A percentile compares a stretch with the other conserved stretches of the same genome.
phyloP scores from a whole-genome alignment of 139 green algal genomes.

The Chlorella vulgaris region DNA sequence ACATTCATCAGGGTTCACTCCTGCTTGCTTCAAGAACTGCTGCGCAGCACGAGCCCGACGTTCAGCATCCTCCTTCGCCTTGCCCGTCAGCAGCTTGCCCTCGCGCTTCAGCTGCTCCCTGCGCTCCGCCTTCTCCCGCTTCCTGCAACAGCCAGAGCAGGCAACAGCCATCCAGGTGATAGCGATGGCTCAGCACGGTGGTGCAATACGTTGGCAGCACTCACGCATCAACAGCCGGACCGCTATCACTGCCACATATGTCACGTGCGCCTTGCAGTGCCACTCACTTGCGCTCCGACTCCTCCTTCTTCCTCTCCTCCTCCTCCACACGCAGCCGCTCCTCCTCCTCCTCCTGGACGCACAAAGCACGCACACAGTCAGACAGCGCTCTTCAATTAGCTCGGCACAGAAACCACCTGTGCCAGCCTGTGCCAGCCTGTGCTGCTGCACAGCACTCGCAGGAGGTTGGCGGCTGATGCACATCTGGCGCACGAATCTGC shows the following conservation, averaged over 20 bases:
- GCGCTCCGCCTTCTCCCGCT: conserved; percentile 64
- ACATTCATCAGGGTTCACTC: conserved; percentile 44
- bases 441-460: too few species aligned
- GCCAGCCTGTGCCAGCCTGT: too few species aligned
- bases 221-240: too few species aligned
- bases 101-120: conserved; percentile 82
- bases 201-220: too few species aligned
- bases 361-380: neutral
- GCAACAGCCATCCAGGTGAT: neutral
- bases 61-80: conserved; percentile 93
- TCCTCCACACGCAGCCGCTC: conserved; percentile 67
- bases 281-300: conserved; percentile 56
- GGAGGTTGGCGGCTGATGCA: too few species aligned
- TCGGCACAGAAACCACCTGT: too few species aligned
- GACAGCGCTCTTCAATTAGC: too few species aligned
- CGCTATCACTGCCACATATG: too few species aligned
- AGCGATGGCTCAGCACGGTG: too few species aligned
- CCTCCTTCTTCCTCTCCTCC: conserved; percentile 71
- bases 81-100: conserved; percentile 89
- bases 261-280: neutral
- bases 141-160: neutral
- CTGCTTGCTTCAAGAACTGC: conserved; percentile 81
- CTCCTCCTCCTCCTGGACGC: conserved; percentile 74
- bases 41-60: conserved; percentile 81
- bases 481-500: too few species aligned